Evolutionary conservation across 805 yeast genomes (phyloP), one percentile per base, ranked within the genome.

Genomic region (Hemisphaericaspora nanyangensis): DNA sequence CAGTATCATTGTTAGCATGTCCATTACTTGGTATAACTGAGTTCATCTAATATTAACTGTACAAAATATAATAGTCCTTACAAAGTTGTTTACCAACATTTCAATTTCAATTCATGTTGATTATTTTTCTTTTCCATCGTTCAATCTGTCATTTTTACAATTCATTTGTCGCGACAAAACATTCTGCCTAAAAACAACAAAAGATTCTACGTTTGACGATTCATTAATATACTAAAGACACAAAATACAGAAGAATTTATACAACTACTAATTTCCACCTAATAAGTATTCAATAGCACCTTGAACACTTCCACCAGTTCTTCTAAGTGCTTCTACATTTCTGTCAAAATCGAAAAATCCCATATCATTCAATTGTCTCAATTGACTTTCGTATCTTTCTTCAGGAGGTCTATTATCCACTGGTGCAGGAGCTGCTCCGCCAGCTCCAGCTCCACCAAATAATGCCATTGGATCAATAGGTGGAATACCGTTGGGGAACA

Each of bases 241-340:
- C 12, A 27, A 18, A 25, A 26, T 12, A 32, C 31, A 28, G 13
- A 32, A 8, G 11, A 13, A 18, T 18, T 17, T 30, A 10, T 31
- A n/a, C n/a, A n/a, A n/a, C n/a, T n/a, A n/a, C 44, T 43, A 51
- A 29, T 35, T 39, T 39, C 45, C 52, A 24, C 52, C 49, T 42
- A 90, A 72, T 51, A 90, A 68, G 38, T 87, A 85, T 61, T 91
- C 97, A 37, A 91, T 72, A 8, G 99, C 99, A 33, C 97, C 97
- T 65, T 91, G 96, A 18, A 91, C 97, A 46, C 90, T 86, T 7
- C 99, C 99, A 25, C 99, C 99, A 39, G 91, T 80, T 65, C 98
- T 80, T 68, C 97, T 80, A 52, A 93, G 74, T 1, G 98, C 98
- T 20, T 80, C 81, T 17, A 93, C 89, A 56, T 93, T 93, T 50